Evolutionary conservation across 805 yeast genomes (phyloP).

Genomic region (Candida hispaniensis): DNA sequence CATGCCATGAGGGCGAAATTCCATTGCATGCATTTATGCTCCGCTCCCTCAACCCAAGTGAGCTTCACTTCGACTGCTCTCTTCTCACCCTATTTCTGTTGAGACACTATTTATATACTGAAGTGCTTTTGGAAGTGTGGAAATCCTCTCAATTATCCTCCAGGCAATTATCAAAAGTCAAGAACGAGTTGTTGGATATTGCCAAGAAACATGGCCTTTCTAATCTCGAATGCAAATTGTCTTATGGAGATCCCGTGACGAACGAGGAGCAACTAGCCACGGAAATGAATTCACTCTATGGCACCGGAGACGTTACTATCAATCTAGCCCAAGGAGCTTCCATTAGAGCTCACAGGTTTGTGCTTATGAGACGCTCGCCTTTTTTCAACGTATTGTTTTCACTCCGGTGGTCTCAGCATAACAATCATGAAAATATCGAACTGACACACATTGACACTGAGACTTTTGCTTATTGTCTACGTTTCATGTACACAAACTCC

Average conservation of each 20-base stretch:
- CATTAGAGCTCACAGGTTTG: conserved; percentile 35
- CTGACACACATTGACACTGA: conserved; percentile 35
- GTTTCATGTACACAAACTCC: conserved; percentile 42
- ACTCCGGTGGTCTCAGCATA: conserved; percentile 39
- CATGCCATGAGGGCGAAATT: too few species aligned
- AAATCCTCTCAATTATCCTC: conserved; percentile 18
- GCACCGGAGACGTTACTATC: conserved; percentile 36
- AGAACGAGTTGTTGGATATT: conserved; percentile 23
- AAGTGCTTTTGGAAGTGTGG: conserved; percentile 22
- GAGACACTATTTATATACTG: conserved; percentile 26
- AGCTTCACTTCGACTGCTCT: neutral
- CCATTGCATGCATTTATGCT: conserved; percentile 19
- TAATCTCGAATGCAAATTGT: conserved; percentile 16
- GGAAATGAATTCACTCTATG: neutral
- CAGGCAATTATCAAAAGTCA: conserved; percentile 18
- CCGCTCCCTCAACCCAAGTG: conserved; percentile 10
- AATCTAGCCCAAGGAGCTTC: conserved; percentile 39
- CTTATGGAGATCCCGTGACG: conserved; percentile 12
- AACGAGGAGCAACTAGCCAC: conserved; percentile 1
- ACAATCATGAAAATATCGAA: conserved; percentile 22
- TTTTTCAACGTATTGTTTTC: conserved; percentile 54
- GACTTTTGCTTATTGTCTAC: conserved; percentile 44
- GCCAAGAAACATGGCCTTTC: conserved; percentile 19
- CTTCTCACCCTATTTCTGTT: conserved; percentile 21
- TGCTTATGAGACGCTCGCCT: conserved; percentile 44